Evolutionary conservation across 345 rosid genomes (phyloP).

Genomic region (Cochlearia excelsa): DNA sequence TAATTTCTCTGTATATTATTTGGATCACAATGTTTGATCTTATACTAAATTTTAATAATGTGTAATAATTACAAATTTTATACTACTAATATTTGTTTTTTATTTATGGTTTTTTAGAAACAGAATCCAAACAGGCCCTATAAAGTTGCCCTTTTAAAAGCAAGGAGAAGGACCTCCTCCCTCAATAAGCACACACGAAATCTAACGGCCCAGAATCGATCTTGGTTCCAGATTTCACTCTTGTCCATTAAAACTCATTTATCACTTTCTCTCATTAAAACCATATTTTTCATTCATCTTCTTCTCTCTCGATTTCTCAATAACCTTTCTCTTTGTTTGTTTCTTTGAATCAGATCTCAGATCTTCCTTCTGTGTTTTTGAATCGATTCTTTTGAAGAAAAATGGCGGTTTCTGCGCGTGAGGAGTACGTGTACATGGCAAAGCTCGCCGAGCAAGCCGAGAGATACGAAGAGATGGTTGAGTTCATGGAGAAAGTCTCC

Average conservation of each 20-base stretch:
- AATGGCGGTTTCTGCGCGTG: constrained; percentile 60
- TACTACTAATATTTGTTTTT: too few relatives aligned
- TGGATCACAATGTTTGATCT: too few relatives aligned
- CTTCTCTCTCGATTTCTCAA: too few relatives aligned
- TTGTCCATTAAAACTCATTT: constrained; percentile 47
- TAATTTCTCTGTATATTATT: too few relatives aligned
- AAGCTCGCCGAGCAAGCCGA: constrained; percentile 46
- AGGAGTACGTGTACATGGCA: constrained; percentile 90
- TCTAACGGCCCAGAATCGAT: constrained; percentile 52
- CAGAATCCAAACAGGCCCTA: not conserved
- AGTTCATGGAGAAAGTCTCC: constrained; percentile 89
- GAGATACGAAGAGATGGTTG: constrained; percentile 93
- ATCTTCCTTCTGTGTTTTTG: not conserved
- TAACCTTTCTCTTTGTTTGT: not conserved
- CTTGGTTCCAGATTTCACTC: constrained; percentile 28
- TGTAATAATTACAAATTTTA: too few relatives aligned
- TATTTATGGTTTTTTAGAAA: too few relatives aligned
- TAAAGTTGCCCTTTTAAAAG: not conserved
- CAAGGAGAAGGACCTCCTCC: constrained; percentile 18
- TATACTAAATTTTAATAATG: too few relatives aligned
- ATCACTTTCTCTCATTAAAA: constrained; percentile 36
- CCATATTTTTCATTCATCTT: constrained; percentile 7
- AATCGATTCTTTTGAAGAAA: not conserved
- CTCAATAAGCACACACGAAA: constrained; percentile 22
- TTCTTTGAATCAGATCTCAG: constrained; percentile 12